Base-by-base conservation (phyloP, 768 basidiomycete species). In the Serpula lacrymans region DNA sequence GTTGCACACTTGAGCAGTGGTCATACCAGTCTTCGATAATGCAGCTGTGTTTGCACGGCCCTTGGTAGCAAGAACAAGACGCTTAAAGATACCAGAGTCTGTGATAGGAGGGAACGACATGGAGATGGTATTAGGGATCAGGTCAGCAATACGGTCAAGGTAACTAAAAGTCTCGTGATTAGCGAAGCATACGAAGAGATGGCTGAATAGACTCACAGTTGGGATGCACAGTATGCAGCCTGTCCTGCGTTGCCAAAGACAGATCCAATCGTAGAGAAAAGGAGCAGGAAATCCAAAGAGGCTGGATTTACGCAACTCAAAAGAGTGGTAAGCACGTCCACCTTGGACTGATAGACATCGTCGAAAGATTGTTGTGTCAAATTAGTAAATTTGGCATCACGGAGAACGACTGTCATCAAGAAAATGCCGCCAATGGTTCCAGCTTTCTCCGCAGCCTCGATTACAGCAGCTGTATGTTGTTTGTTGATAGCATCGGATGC, bases 391-490 rank as follows among this genome's bases (percentile, higher is more conserved):
- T 54, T 57, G 24, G 48, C 54, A 32, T 64, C 62, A 8, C 57
- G 58, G 29, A 64, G 63, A 17, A 64, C 60, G 17, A 62, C 54
- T 1, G 62, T 60, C 62, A 64, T 64, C 33, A 64, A 48, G 27
- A 64, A 54, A 36, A 60, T 40, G 20, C 62, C 62, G 28, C 62
- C 62, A 17, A 64, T 53, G 2, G 58, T 50, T 3, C 59, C 57
- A 7, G 31, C 46, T 16, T 50, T 43, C 30, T 47, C 42, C 1
- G 61, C 51, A 4, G 41, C 40, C 18, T 53, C 47, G 25, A 60
- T 34, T 42, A 64, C 48, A 3, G 41, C 21, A 6, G 52, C 42
- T 3, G 57, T 62, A 10, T 60, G 53, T 20, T 4, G 46, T 32
- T 42, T 48, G 40, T 50, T 46, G 11, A 42, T 27, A 6, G 61